Percentiles rank a stretch among this genome's conserved stretches.
Evolutionary conservation across 2,329 filamentous ascomycete genomes (phyloP).

Genomic region (Penicillium sp.): DNA sequence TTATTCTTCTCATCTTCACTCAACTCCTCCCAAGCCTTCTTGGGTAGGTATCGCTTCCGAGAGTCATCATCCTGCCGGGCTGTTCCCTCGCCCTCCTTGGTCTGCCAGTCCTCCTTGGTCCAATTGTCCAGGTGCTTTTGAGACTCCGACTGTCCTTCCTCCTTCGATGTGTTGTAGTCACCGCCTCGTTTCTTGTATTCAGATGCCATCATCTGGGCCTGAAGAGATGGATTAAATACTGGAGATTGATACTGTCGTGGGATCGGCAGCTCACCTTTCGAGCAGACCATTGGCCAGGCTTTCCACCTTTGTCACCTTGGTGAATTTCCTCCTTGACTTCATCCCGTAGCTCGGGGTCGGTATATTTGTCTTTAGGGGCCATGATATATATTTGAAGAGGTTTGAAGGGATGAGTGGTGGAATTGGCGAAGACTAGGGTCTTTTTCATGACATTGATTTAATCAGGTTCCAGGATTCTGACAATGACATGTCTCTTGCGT

Average conservation of each 20-base stretch:
- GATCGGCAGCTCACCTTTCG: slow-evolving; percentile 38
- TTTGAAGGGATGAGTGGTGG: too few relatives aligned
- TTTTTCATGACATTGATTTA: too few relatives aligned
- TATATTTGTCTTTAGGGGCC: slow-evolving; percentile 51
- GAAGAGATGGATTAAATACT: not conserved
- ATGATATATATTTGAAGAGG: slow-evolving; percentile 25
- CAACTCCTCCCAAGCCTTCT: slow-evolving; percentile 53
- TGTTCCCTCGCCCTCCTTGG: slow-evolving; percentile 49
- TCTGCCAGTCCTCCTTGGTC: slow-evolving; percentile 53
- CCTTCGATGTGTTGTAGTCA: slow-evolving; percentile 48
- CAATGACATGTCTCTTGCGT: not conserved
- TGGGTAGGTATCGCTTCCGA: slow-evolving; percentile 48
- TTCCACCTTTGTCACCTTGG: slow-evolving; percentile 48
- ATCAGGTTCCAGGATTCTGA: not conserved
- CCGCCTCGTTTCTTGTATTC: slow-evolving; percentile 53
- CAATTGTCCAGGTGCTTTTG: slow-evolving; percentile 50
- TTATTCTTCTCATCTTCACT: slow-evolving; percentile 47
- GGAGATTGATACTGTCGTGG: not conserved
- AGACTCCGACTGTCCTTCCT: slow-evolving; percentile 43
- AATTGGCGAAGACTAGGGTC: too few relatives aligned
- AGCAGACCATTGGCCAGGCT: slow-evolving; percentile 53
- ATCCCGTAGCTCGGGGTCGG: slow-evolving; percentile 48
- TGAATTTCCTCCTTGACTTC: slow-evolving; percentile 51
- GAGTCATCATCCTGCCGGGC: slow-evolving; percentile 48
- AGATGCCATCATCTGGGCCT: slow-evolving; percentile 50